phyloP scores from a whole-genome alignment of 352 stramenopile species.

The Pythium dissimile region DNA sequence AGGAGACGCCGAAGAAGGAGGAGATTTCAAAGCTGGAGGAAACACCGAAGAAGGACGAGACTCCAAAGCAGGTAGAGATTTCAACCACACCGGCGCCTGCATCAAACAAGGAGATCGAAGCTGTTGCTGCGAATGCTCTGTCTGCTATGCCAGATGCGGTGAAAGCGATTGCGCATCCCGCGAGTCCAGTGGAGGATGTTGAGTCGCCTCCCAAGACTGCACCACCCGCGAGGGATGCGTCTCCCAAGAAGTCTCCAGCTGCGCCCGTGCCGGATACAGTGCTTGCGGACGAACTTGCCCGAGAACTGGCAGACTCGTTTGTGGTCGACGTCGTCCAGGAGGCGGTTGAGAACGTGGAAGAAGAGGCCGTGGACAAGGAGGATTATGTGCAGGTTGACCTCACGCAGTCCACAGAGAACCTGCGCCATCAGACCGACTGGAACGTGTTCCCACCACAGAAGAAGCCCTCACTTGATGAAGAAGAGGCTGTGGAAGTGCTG shows the following conservation, averaged over 20 bases:
- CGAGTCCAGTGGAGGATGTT: constrained; percentile 1
- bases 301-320: constrained; percentile 24
- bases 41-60: constrained; percentile 8
- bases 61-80: constrained; percentile 12
- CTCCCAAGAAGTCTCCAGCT: constrained; percentile 13
- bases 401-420: constrained; percentile 40
- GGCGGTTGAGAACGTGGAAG: constrained; percentile 38
- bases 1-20: constrained; percentile 24
- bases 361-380: constrained; percentile 39
- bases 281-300: constrained; percentile 24
- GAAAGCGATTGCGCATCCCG: constrained; percentile 3
- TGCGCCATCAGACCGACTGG: constrained; percentile 25
- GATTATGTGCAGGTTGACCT: constrained; percentile 71
- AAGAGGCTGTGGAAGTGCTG: constrained; percentile 9
- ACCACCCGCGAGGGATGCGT: constrained; percentile 18
- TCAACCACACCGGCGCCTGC: no score
- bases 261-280: constrained; percentile 2
- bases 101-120: constrained; percentile 13
- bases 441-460: constrained; percentile 6
- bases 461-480: constrained; percentile 13
- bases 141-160: neutral
- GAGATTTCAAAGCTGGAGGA: constrained; percentile 15
- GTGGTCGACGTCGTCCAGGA: constrained; percentile 41
- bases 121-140: neutral
- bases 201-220: neutral